Conservation (phyloP, 495 filamentous ascomycete species). For the Aspergillus nidulans region DNA sequence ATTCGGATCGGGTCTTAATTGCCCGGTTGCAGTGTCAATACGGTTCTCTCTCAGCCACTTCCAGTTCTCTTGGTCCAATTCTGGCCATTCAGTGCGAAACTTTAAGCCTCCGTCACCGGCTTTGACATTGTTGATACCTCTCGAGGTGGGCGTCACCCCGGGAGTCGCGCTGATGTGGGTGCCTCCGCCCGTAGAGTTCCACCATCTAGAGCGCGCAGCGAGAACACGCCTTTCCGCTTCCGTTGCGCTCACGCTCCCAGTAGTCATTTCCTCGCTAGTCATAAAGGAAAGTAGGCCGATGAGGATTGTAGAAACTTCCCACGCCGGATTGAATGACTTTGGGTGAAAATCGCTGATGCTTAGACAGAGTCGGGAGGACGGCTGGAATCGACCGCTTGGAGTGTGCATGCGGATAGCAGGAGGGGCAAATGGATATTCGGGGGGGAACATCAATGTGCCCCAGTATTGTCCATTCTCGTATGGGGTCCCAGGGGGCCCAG, state of each 20-base stretch:
- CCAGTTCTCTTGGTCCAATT: slow-evolving; percentile 88
- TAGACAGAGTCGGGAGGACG: slow-evolving; percentile 85
- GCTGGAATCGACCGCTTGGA: slow-evolving; percentile 90
- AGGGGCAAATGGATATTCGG: slow-evolving; percentile 95
- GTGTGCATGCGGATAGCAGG: slow-evolving; percentile 99
- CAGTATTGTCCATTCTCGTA: slow-evolving; percentile 97
- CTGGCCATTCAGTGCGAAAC: slow-evolving; percentile 85
- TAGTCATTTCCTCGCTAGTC: slow-evolving; percentile 99
- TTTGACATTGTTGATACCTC: slow-evolving; percentile 64
- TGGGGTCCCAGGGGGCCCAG: slow-evolving; percentile 88
- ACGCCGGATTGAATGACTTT: slow-evolving; percentile 97
- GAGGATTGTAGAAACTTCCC: slow-evolving; percentile 94
- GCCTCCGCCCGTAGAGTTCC: slow-evolving; percentile 96
- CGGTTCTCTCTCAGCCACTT: slow-evolving; percentile 81
- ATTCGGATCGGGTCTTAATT: slow-evolving; percentile 44
- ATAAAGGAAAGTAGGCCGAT: slow-evolving; percentile 95
- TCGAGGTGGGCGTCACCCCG: slow-evolving; percentile 41
- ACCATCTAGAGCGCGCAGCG: slow-evolving; percentile 81
- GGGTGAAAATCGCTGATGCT: slow-evolving; percentile 97
- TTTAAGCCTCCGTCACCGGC: slow-evolving; percentile 89
- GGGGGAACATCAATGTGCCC: slow-evolving; percentile 92
- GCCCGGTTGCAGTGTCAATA: slow-evolving; percentile 75
- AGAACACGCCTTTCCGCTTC: slow-evolving; percentile 74
- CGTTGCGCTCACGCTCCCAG: slow-evolving; percentile 77
- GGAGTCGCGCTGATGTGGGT: slow-evolving; percentile 52